Conservation (phyloP, 352 stramenopile species). For the Plasmopara viticola region DNA sequence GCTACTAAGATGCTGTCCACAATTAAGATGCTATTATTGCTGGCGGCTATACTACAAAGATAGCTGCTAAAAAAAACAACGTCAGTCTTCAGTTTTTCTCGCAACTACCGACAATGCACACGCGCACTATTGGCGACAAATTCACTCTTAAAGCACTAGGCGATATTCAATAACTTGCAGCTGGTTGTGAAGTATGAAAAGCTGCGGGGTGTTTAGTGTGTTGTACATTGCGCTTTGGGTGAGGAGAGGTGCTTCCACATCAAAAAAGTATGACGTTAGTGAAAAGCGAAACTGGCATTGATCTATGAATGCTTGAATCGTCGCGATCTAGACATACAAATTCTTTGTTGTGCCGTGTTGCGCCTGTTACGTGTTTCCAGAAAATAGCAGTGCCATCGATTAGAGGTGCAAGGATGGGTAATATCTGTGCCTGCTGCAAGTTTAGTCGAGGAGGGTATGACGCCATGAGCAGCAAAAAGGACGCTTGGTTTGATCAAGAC, state of each 20-base stretch:
- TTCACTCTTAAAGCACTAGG: conserved; percentile 68
- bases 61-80: conserved; percentile 43
- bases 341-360: not conserved
- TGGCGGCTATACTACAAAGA: conserved; percentile 26
- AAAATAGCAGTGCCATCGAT: not conserved
- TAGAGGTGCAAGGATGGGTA: conserved; percentile 17
- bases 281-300: conserved; percentile 1
- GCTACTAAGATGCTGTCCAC: conserved; percentile 36
- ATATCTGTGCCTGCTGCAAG: conserved; percentile 22
- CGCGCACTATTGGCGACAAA: conserved; percentile 69
- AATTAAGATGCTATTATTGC: conserved; percentile 34
- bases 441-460: conserved; percentile 11
- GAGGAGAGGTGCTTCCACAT: conserved; percentile 42
- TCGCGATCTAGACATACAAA: conserved; percentile 11
- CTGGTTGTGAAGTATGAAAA: conserved; percentile 80
- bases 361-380: not conserved
- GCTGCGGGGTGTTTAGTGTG: conserved; percentile 59
- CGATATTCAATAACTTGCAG: conserved; percentile 45
- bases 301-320: conserved; percentile 11
- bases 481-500: conserved; percentile 59
- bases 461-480: conserved; percentile 13
- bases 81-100: conserved; percentile 70
- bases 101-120: conserved; percentile 75
- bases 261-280: conserved; percentile 2
- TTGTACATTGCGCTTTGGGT: conserved; percentile 59